phyloP scores from a whole-genome alignment of 306 rosid species.

The Rubus idaeus region DNA sequence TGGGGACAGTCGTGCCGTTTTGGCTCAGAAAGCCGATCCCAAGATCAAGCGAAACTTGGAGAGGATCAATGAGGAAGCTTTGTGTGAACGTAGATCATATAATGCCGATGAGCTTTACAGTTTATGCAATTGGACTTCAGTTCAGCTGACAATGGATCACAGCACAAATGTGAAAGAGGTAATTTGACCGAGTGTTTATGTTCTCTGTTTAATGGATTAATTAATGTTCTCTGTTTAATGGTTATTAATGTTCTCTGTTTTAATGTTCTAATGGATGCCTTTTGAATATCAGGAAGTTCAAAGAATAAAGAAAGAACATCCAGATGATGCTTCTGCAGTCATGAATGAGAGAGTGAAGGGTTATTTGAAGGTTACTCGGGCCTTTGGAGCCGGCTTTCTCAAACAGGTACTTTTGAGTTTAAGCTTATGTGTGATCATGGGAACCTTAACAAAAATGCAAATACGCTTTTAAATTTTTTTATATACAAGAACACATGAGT shows the following conservation, averaged over 20 bases:
- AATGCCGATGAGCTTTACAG: constrained; percentile 27
- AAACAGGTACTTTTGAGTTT: constrained; percentile 53
- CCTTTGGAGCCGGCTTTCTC: constrained; percentile 87
- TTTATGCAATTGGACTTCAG: constrained; percentile 25
- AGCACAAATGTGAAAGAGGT: constrained; percentile 65
- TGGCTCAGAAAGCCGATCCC: constrained; percentile 44
- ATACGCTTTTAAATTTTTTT: too few relatives aligned
- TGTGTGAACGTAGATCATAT: constrained; percentile 15
- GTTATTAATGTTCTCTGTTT: not conserved
- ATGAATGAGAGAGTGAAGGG: constrained; percentile 72
- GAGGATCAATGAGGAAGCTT: constrained; percentile 33
- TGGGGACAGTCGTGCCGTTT: constrained; percentile 75
- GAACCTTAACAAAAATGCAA: not conserved
- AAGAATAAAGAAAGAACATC: constrained; percentile 71
- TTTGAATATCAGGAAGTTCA: constrained; percentile 54
- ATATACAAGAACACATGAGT: too few relatives aligned
- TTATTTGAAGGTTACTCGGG: constrained; percentile 77
- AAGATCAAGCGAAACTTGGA: constrained; percentile 27
- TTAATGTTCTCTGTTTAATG: not conserved
- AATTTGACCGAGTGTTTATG: not conserved
- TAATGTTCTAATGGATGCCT: too few relatives aligned
- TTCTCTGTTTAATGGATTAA: not conserved
- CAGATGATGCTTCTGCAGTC: constrained; percentile 62
- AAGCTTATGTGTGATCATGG: not conserved
- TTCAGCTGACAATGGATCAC: constrained; percentile 80